Conservation (phyloP, 2,329 filamentous ascomycete genomes). For the Hymenoscyphus fructigenus region DNA sequence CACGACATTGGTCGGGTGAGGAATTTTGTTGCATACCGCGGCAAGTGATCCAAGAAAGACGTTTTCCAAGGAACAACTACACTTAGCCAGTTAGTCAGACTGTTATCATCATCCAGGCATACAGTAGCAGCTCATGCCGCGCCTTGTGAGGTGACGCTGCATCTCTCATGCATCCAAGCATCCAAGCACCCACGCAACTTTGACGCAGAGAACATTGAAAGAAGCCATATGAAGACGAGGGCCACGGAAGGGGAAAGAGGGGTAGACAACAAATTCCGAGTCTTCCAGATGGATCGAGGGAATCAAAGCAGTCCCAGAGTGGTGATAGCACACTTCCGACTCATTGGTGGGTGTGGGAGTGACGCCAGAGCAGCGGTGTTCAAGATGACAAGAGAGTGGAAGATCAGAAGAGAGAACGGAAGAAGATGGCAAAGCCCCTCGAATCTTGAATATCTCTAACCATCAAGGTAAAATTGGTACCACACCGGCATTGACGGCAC, state of each 20-base stretch:
- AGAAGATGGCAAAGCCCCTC: too few species aligned
- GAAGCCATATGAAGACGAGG: neutral
- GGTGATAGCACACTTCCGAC: neutral
- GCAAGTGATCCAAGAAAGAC: neutral
- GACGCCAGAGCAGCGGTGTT: neutral
- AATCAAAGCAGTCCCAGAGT: neutral
- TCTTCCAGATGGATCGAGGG: neutral
- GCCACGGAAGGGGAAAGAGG: neutral
- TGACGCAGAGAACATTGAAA: neutral
- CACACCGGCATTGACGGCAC: neutral
- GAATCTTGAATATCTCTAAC: neutral
- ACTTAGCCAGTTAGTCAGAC: neutral
- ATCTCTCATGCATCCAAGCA: neutral
- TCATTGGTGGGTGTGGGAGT: neutral
- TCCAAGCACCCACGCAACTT: conserved; percentile 4
- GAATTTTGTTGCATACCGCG: neutral
- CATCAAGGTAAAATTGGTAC: neutral
- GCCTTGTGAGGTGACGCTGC: neutral
- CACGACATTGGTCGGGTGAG: neutral
- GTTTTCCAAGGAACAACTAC: conserved; percentile 1
- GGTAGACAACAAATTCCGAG: neutral
- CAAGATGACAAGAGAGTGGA: neutral
- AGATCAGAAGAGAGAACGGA: neutral
- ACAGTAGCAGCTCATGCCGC: neutral
- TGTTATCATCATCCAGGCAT: neutral